phyloP scores from a whole-genome alignment of 495 filamentous ascomycete species.

The Aspergillus avenaceus region DNA sequence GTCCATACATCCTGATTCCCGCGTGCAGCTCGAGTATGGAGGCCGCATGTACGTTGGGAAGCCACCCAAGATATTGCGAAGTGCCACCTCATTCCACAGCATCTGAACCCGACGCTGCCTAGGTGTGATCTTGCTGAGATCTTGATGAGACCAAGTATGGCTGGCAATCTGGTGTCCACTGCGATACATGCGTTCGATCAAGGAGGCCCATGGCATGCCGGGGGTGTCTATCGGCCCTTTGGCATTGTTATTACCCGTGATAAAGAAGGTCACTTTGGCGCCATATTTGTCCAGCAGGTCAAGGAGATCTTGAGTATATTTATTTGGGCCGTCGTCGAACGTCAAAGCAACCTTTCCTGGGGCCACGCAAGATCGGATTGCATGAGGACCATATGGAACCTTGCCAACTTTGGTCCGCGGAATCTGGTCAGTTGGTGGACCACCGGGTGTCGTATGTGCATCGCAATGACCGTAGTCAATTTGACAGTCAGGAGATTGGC shows the following conservation, averaged over 20 bases:
- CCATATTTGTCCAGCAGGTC: slow-evolving; percentile 62
- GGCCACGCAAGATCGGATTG: slow-evolving; percentile 63
- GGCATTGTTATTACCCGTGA: slow-evolving; percentile 69
- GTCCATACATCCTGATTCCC: slow-evolving; percentile 50
- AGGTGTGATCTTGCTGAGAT: slow-evolving; percentile 57
- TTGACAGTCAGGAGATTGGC: slow-evolving; percentile 65
- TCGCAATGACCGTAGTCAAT: slow-evolving; percentile 67
- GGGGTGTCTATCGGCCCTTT: slow-evolving; percentile 68
- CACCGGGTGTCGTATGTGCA: slow-evolving; percentile 59
- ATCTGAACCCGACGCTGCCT: slow-evolving; percentile 62
- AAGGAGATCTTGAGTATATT: slow-evolving; percentile 65
- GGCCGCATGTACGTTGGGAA: slow-evolving; percentile 87
- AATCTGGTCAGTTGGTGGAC: slow-evolving; percentile 55
- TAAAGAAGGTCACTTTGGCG: slow-evolving; percentile 74
- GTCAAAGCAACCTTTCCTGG: slow-evolving; percentile 68
- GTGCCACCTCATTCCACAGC: slow-evolving; percentile 72
- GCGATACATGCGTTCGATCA: slow-evolving; percentile 65
- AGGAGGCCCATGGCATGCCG: slow-evolving; percentile 48
- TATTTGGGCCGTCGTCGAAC: slow-evolving; percentile 73
- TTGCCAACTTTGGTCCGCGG: slow-evolving; percentile 54
- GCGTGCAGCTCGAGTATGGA: slow-evolving; percentile 69
- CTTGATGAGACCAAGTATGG: slow-evolving; percentile 82
- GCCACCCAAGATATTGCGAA: slow-evolving; percentile 73
- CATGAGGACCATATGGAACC: slow-evolving; percentile 55
- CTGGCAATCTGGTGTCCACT: slow-evolving; percentile 80